Conservation (phyloP, 2,329 filamentous ascomycete genomes). For the Alternaria infectoria region DNA sequence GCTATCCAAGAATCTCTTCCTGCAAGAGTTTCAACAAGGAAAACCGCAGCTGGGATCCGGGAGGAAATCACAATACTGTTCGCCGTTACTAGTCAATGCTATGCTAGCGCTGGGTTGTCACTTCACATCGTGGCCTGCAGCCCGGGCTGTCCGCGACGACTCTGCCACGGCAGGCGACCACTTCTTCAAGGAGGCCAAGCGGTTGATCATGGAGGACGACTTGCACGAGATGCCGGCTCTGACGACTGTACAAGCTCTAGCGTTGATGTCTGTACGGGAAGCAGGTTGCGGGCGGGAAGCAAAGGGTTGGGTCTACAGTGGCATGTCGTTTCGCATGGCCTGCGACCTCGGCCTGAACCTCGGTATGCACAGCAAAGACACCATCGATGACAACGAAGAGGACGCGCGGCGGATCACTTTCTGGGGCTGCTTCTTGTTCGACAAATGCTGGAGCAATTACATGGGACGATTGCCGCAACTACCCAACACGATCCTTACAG, state of each 20-base stretch:
- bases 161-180: slow-evolving; percentile 90
- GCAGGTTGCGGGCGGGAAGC: slow-evolving; percentile 93
- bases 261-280: slow-evolving; percentile 94
- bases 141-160: slow-evolving; percentile 73
- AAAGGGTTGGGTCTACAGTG: slow-evolving; percentile 97
- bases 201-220: slow-evolving; percentile 86
- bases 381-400: slow-evolving; percentile 79
- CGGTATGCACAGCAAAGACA: slow-evolving; percentile 62
- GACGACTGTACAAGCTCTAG: slow-evolving; percentile 90
- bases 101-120: slow-evolving; percentile 94
- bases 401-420: slow-evolving; percentile 92
- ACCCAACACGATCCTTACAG: slow-evolving; percentile 77
- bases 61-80: slow-evolving; percentile 77
- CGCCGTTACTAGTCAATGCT: slow-evolving; percentile 86
- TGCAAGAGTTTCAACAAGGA: slow-evolving; percentile 80
- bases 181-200: slow-evolving; percentile 93
- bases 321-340: slow-evolving; percentile 98
- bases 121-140: slow-evolving; percentile 79
- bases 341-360: slow-evolving; percentile 92
- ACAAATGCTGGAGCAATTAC: slow-evolving; percentile 99
- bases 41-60: slow-evolving; percentile 58
- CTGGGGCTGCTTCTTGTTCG: slow-evolving; percentile 98
- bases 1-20: slow-evolving; percentile 84
- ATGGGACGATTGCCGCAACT: slow-evolving; percentile 89
- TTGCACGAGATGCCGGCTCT: slow-evolving; percentile 89